These are phyloP conservation scores for Candida sphagnicola DNA, from an alignment of 805 yeast species.

Conservation along the genomic window DNA sequence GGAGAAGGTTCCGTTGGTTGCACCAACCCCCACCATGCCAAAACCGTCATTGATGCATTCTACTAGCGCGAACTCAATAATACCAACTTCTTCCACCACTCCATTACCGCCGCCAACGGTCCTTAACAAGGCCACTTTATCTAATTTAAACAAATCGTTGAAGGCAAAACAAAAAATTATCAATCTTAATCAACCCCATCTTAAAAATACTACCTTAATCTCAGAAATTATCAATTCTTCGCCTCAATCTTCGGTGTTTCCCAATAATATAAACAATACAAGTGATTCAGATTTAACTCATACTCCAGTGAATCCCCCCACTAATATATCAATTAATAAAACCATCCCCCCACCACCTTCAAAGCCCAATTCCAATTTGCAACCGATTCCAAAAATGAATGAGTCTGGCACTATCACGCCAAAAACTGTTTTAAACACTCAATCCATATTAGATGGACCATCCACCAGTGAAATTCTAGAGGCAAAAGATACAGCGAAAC, in stretches of 20 bases:
- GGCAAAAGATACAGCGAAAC: not conserved
- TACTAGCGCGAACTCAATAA: not conserved
- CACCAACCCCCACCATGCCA: not conserved
- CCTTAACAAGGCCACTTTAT: constrained; percentile 28
- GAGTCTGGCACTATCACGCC: constrained; percentile 4
- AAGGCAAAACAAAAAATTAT: constrained; percentile 41
- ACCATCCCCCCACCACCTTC: constrained; percentile 2
- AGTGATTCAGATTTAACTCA: not conserved
- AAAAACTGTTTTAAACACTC: constrained; percentile 1
- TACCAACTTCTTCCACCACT: constrained; percentile 3
- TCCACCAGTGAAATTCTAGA: not conserved
- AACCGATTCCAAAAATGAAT: not conserved
- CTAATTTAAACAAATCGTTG: constrained; percentile 39
- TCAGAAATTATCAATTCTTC: constrained; percentile 34
- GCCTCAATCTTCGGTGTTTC: constrained; percentile 23
- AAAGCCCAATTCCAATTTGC: not conserved
- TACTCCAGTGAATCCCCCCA: constrained; percentile 1
- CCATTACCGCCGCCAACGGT: constrained; percentile 7
- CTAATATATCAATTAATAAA: not conserved
- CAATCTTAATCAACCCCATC: constrained; percentile 31
- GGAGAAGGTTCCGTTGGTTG: not conserved
- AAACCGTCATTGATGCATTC: constrained; percentile 1
- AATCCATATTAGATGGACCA: not conserved
- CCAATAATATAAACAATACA: constrained; percentile 6
- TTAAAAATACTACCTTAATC: constrained; percentile 31